Conservation (phyloP, 2,329 filamentous ascomycete species). For the Penicillium sp. region DNA sequence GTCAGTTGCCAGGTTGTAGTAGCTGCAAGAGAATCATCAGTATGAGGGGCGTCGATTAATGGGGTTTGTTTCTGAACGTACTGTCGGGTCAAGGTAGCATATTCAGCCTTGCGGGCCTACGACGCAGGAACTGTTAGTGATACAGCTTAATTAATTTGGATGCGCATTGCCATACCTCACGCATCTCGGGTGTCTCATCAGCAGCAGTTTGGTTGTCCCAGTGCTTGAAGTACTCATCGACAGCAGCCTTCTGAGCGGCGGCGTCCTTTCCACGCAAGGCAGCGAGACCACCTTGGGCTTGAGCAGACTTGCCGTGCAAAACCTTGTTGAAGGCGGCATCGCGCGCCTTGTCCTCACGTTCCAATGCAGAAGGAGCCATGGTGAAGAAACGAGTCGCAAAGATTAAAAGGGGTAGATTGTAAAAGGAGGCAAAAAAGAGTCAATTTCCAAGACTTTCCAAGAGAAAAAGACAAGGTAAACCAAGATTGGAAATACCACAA, state of each 20-base stretch:
- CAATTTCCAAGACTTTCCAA: conserved; percentile 1
- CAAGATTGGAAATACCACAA: conserved; percentile 7
- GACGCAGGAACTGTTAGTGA: conserved; percentile 10
- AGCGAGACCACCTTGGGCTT: conserved; percentile 62
- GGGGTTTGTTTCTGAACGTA: conserved; percentile 42
- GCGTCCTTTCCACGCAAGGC: conserved; percentile 80
- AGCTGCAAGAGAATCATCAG: conserved; percentile 44
- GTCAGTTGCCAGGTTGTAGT: conserved; percentile 96
- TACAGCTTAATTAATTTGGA: background rate
- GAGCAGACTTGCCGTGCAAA: conserved; percentile 67
- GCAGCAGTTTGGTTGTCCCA: conserved; percentile 77
- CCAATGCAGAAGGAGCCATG: conserved; percentile 54
- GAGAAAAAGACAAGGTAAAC: background rate
- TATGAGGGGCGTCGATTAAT: background rate
- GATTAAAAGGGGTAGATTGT: conserved; percentile 17
- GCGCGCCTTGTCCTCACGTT: conserved; percentile 71
- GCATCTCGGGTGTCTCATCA: conserved; percentile 71
- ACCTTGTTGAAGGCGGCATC: conserved; percentile 88
- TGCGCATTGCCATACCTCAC: conserved; percentile 51
- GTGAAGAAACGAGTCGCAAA: conserved; percentile 16
- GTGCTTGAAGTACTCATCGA: conserved; percentile 92
- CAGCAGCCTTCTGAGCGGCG: conserved; percentile 66
- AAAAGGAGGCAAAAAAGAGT: conserved; percentile 11
- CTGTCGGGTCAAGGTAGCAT: conserved; percentile 88
- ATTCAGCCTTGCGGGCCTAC: conserved; percentile 72